A percentile compares a stretch with the other conserved stretches of the same genome.
Conservation (phyloP, 1,139 yeast genomes). For the Sugiyamaella pinicola region DNA sequence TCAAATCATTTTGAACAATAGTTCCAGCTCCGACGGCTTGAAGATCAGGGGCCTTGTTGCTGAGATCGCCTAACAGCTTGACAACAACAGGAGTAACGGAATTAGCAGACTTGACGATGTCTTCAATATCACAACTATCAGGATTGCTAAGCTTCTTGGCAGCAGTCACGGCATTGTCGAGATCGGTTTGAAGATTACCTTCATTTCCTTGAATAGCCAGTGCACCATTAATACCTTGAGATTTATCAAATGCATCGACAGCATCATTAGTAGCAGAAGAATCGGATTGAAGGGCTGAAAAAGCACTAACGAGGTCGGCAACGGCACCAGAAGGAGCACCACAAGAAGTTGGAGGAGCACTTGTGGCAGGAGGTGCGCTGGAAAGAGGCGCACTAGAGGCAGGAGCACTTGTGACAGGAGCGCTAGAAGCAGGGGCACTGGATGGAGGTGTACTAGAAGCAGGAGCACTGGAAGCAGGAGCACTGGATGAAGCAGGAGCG, state of each 20-base stretch:
- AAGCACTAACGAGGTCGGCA: constrained; percentile 16
- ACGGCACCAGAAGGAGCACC: constrained; percentile 17
- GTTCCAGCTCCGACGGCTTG: constrained; percentile 25
- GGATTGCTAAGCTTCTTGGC: constrained; percentile 6
- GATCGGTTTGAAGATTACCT: constrained; percentile 16
- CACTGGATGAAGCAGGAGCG: constrained; percentile 1
- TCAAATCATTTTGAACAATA: constrained; percentile 27
- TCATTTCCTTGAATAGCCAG: constrained; percentile 23
- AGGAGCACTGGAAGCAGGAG: constrained; percentile 1
- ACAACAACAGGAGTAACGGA: constrained; percentile 21
- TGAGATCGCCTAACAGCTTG: constrained; percentile 22
- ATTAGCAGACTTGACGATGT: constrained; percentile 18
- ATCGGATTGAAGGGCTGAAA: constrained; percentile 15
- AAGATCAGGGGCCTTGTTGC: constrained; percentile 24
- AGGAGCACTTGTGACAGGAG: constrained; percentile 11
- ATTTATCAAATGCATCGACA: constrained; percentile 8
- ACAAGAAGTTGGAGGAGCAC: constrained; percentile 15
- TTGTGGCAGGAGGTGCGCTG: constrained; percentile 4
- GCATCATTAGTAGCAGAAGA: constrained; percentile 8
- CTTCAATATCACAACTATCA: constrained; percentile 14
- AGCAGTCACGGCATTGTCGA: constrained; percentile 11
- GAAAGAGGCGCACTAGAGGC: constrained; percentile 1
- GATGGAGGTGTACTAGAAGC: neutral
- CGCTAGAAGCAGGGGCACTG: neutral
- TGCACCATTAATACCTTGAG: constrained; percentile 28